A percentile compares a stretch with the other conserved stretches of the same genome.
Conservation (phyloP, 2,329 filamentous ascomycete species). For the Amauroascus verrucosus region DNA sequence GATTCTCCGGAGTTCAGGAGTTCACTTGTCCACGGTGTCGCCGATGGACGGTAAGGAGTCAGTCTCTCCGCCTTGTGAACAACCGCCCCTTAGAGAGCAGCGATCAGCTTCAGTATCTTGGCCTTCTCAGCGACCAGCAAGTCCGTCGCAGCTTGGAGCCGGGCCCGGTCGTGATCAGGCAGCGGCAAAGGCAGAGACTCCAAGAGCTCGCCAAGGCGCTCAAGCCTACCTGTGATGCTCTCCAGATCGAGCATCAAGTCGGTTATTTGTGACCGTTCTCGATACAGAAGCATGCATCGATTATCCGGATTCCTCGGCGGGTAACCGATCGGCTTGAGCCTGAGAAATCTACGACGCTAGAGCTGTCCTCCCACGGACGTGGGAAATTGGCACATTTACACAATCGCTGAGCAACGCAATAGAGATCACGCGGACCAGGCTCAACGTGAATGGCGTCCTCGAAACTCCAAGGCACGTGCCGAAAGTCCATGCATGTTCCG, state of each 20-base stretch:
- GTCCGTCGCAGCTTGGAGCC: background rate
- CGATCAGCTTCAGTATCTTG: background rate
- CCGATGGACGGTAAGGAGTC: background rate
- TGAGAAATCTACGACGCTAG: background rate
- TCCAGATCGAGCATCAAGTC: background rate
- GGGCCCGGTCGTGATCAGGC: background rate
- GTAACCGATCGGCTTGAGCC: background rate
- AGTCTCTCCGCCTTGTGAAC: background rate
- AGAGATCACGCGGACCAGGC: background rate
- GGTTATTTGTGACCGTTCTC: background rate
- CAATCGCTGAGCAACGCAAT: background rate
- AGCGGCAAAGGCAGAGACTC: background rate
- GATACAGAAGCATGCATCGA: background rate
- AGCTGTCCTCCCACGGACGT: background rate
- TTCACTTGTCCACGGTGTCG: background rate
- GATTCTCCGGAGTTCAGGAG: background rate
- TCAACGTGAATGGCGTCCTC: background rate
- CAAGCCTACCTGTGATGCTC: background rate
- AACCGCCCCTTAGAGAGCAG: background rate
- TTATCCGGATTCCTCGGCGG: background rate
- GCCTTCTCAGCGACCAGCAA: background rate
- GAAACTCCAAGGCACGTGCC: background rate
- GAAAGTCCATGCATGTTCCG: background rate
- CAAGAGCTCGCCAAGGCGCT: background rate
- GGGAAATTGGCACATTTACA: background rate